Percentiles rank a stretch among this genome's conserved stretches.
Conservation (phyloP, 2,329 filamentous ascomycete species). For the Thielaviopsis populi region DNA sequence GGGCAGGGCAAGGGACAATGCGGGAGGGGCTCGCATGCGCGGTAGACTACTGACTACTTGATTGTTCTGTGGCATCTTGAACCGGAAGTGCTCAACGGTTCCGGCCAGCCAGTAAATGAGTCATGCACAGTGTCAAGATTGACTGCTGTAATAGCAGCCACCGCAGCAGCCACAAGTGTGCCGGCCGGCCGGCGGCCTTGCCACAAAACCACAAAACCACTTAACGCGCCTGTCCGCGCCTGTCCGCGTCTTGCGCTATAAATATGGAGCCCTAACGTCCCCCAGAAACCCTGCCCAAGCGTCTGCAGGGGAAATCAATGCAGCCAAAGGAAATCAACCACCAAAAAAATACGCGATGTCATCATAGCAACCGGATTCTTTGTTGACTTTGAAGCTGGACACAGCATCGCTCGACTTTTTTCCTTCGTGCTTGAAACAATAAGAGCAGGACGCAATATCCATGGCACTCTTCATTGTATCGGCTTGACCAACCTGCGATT, state of each 20-base stretch:
- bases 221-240: neutral
- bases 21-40: no score
- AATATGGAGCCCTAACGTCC: neutral
- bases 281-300: neutral
- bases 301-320: neutral
- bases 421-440: no score
- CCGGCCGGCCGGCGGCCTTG: no score
- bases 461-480: no score
- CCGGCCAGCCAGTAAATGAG: no score
- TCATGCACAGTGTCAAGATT: no score
- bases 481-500: no score
- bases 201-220: neutral
- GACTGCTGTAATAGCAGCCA: no score
- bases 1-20: neutral
- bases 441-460: no score
- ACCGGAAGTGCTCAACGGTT: no score
- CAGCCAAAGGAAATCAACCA: neutral
- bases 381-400: neutral
- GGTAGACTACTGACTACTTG: neutral
- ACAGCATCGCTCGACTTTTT: neutral
- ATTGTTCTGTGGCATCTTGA: no score
- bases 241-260: neutral
- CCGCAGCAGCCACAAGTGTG: no score
- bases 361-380: slow-evolving; percentile 7
- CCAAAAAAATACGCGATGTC: slow-evolving; percentile 1